Base-by-base conservation (phyloP, 2,329 filamentous ascomycete species). In the Metarhizium humberi region DNA sequence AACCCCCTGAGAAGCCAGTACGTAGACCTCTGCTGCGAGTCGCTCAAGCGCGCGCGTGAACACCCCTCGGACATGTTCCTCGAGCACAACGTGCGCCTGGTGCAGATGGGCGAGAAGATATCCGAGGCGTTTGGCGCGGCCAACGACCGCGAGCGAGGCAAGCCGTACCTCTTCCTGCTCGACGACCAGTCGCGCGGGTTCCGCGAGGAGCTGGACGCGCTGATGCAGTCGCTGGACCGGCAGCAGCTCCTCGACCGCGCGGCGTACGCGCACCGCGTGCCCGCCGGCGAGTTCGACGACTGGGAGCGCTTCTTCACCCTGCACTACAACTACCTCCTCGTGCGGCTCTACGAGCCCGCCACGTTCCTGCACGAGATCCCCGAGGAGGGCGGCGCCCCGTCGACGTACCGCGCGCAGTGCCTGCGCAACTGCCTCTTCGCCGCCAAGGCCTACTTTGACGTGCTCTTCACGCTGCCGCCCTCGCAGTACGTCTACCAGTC, bases 321-420 rank as follows among this genome's bases (percentile, higher is more conserved):
- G 16, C 64, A 68, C 46, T 65, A 70, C 52, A 64, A 69, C n/a
- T 71, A 70, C 43, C 62, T 71, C 13, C 59, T 72, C 3, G 69
- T 71, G 30, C 66, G 70, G 7, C 58, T 73, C 14, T 72, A 74
- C 58, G 65, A 74, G 36, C 72, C 73, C 1, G 72, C 71, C 7
- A 71, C 71, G 5, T 59, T 67, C 18, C 58, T 66, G n/a, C 62
- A 58, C 51, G 59, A 63, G 18, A 59, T 63, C 11, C 59, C 61
- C 18, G 58, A 63, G n/a, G 63, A 65, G 38, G 57, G 60, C 18
- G 60, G 66, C 6, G 59, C 64, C 2, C 61, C 60, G 25, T 25
- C 25, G 25, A 25, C 25, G 25, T 25, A 25, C 25, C 25, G 25
- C 25, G 25, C 25, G 25, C 25, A 25, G 25, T 25, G 25, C 25